Percentiles rank a stretch among this genome's conserved stretches.
Evolutionary conservation across 179 eudicot species (phyloP).

Genomic region (Corrigiola litoralis): DNA sequence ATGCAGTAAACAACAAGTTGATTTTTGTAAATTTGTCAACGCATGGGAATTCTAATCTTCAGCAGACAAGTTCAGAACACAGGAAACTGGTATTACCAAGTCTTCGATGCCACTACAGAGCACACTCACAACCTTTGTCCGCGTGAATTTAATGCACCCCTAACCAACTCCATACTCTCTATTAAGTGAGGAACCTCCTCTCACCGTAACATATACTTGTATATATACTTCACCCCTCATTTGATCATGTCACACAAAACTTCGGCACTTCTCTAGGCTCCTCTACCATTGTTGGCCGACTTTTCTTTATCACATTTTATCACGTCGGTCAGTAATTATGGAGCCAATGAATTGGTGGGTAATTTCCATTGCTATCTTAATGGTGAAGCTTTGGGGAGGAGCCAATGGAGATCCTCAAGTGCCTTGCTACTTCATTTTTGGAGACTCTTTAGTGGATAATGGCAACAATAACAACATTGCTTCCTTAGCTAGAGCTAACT

Average conservation of each 20-base stretch:
- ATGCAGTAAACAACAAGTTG: too few relatives aligned
- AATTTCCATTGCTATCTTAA: slow-evolving; percentile 8
- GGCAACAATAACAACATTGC: slow-evolving; percentile 72
- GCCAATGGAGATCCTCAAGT: slow-evolving; percentile 48
- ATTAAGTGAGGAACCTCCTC: slow-evolving; percentile 5
- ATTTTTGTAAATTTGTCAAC: background rate
- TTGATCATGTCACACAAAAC: slow-evolving; percentile 27
- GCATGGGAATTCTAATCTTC: slow-evolving; percentile 8
- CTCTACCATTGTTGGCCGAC: background rate
- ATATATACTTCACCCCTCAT: slow-evolving; percentile 24
- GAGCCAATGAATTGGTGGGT: slow-evolving; percentile 7
- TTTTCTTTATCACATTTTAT: background rate
- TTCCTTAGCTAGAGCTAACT: slow-evolving; percentile 72
- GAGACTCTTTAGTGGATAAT: slow-evolving; percentile 82
- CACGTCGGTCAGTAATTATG: slow-evolving; percentile 5
- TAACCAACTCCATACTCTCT: slow-evolving; percentile 35
- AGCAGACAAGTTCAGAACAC: background rate
- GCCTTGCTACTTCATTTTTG: slow-evolving; percentile 77
- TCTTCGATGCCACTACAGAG: background rate
- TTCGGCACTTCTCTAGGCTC: slow-evolving; percentile 1
- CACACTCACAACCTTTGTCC: slow-evolving; percentile 24
- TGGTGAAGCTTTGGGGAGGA: slow-evolving; percentile 2
- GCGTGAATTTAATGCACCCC: slow-evolving; percentile 53
- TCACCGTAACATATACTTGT: slow-evolving; percentile 1
- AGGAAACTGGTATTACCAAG: background rate